These are phyloP conservation scores for Fusarium duplospermum DNA, from an alignment of 2,329 filamentous ascomycete species.

Conservation along the genomic window DNA sequence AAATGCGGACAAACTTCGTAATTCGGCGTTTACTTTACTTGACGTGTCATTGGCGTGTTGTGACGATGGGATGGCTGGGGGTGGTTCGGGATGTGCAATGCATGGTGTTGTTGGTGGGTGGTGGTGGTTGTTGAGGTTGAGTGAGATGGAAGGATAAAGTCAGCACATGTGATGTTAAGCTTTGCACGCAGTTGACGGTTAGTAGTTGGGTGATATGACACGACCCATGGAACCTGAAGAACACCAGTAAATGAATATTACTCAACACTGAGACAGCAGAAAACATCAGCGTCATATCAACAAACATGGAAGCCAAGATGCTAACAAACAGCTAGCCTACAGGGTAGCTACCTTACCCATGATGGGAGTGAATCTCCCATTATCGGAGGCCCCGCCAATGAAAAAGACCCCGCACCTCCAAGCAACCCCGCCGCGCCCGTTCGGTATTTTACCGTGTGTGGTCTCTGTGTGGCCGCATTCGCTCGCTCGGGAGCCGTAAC, in stretches of 20 bases:
- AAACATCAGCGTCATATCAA: background rate
- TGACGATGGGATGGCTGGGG: background rate
- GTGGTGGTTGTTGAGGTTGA: background rate
- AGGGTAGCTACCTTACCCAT: conserved; percentile 21
- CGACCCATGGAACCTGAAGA: too few species aligned
- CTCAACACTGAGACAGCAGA: background rate
- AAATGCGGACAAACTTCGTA: conserved; percentile 28
- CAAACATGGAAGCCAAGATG: background rate
- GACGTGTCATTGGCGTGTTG: background rate
- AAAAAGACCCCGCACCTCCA: conserved; percentile 43
- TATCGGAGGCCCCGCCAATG: conserved; percentile 35
- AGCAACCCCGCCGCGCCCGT: conserved; percentile 26
- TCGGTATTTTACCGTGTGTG: conserved; percentile 31
- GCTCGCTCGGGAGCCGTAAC: conserved; percentile 31
- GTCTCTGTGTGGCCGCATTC: background rate
- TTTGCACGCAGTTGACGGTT: background rate
- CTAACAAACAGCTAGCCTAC: conserved; percentile 11
- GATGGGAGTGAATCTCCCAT: conserved; percentile 25
- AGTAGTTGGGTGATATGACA: background rate
- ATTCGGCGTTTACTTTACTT: conserved; percentile 19
- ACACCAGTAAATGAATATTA: background rate
- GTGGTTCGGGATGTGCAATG: conserved; percentile 17
- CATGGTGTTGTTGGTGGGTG: background rate
- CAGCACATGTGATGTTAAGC: background rate
- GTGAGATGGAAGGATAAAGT: background rate